phyloP scores from a whole-genome alignment of 495 filamentous ascomycete species.

The Aspergillus carlsbadensis region DNA sequence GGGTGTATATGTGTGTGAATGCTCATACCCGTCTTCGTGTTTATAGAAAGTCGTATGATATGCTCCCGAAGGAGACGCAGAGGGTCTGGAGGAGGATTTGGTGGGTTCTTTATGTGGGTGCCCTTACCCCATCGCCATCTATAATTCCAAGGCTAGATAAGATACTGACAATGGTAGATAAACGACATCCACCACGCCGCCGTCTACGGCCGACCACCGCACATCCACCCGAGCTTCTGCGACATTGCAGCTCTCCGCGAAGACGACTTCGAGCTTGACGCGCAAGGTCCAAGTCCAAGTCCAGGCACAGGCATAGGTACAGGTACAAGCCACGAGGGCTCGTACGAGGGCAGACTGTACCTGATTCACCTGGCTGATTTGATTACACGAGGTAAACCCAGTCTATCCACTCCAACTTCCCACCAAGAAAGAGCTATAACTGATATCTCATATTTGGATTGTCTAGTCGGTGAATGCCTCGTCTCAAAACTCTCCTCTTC shows the following conservation, averaged over 20 bases:
- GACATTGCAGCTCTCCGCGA: neutral
- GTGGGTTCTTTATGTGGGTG: conserved; percentile 1
- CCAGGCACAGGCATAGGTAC: too few species aligned
- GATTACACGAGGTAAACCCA: conserved; percentile 1
- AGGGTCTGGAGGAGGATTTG: neutral
- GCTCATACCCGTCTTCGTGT: too few species aligned
- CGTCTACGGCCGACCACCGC: neutral
- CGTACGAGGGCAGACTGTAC: neutral
- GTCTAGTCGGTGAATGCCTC: neutral
- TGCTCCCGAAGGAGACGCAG: neutral
- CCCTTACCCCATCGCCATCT: neutral
- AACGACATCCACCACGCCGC: conserved; percentile 7
- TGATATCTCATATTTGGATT: neutral
- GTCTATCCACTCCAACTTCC: too few species aligned
- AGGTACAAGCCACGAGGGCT: neutral
- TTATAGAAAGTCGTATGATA: neutral
- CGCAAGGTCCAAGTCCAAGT: neutral
- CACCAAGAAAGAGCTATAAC: neutral
- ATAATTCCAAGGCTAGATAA: too few species aligned
- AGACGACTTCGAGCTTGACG: neutral
- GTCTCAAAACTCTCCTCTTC: neutral
- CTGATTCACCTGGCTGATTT: neutral
- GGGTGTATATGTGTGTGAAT: too few species aligned
- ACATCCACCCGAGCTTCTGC: neutral
- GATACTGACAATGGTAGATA: too few species aligned